Conservation (phyloP, 352 stramenopile genomes). For the Phytophthora rubi region DNA sequence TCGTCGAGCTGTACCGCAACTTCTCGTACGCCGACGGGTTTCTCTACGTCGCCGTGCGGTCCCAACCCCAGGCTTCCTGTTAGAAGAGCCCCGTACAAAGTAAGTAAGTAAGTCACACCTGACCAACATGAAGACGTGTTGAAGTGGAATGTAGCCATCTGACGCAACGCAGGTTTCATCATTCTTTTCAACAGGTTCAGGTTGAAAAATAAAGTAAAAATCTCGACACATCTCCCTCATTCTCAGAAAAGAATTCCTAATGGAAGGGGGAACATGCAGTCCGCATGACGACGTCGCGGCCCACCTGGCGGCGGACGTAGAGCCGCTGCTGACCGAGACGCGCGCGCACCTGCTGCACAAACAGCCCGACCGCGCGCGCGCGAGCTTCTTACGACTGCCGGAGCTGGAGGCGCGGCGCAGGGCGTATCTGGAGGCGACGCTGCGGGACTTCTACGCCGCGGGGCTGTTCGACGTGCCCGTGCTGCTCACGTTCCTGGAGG, state of each 20-base stretch:
- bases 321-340: constrained; percentile 39
- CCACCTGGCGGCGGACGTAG: constrained; percentile 21
- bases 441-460: constrained; percentile 71
- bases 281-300: constrained; percentile 10
- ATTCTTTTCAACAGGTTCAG: background rate
- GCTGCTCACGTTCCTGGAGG: constrained; percentile 75
- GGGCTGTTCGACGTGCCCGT: constrained; percentile 68
- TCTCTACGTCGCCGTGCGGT: constrained; percentile 62
- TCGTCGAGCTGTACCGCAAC: constrained; percentile 64
- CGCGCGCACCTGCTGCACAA: constrained; percentile 57
- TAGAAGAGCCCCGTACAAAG: background rate
- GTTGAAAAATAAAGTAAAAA: background rate
- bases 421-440: constrained; percentile 54
- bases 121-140: no score
- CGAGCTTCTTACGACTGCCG: constrained; percentile 66
- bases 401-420: constrained; percentile 48
- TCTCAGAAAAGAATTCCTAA: constrained; percentile 25
- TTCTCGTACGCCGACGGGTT: constrained; percentile 84
- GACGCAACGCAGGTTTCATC: background rate
- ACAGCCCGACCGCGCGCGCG: constrained; percentile 58
- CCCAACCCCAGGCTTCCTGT: constrained; percentile 1
- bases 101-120: no score
- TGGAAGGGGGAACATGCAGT: constrained; percentile 4
- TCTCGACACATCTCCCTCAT: constrained; percentile 5
- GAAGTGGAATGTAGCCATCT: background rate